phyloP scores from a whole-genome alignment of 371 early-diverging fungal genomes.

The Sporodiniella umbellata region DNA sequence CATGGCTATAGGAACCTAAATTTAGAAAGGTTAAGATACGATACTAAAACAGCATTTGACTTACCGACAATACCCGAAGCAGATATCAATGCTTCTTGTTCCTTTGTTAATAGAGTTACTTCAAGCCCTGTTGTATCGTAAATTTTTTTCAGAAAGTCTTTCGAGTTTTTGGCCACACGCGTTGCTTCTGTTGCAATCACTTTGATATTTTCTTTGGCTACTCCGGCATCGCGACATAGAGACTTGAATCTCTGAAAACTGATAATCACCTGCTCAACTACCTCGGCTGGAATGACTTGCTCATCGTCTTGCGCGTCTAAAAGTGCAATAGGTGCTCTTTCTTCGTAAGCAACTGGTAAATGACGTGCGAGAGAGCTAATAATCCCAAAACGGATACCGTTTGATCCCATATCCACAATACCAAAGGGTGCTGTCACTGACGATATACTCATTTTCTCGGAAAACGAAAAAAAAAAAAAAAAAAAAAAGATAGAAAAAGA shows the following conservation, averaged over 20 bases:
- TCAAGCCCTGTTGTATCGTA: conserved; percentile 50
- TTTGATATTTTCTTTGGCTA: conserved; percentile 35
- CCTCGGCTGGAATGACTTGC: conserved; percentile 44
- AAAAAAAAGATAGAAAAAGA: not conserved
- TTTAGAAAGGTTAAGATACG: not conserved
- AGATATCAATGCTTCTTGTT: conserved; percentile 58
- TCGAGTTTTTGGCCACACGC: conserved; percentile 52
- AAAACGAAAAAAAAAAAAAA: not conserved
- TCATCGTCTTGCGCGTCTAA: conserved; percentile 53
- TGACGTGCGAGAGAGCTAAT: conserved; percentile 53
- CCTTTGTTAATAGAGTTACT: conserved; percentile 48
- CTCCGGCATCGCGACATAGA: conserved; percentile 46
- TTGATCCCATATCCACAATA: conserved; percentile 69
- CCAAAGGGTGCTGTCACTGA: conserved; percentile 47
- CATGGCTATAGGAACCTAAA: conserved; percentile 52
- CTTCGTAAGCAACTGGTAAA: conserved; percentile 63
- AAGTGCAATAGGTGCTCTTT: conserved; percentile 59
- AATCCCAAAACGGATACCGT: conserved; percentile 67
- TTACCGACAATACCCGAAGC: conserved; percentile 62
- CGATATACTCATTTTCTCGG: too few species aligned
- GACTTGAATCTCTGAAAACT: conserved; percentile 55
- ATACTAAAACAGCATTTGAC: not conserved
- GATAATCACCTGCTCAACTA: conserved; percentile 49
- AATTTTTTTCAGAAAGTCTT: conserved; percentile 47
- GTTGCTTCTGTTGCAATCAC: conserved; percentile 68